Percentiles rank a stretch among this genome's conserved stretches.
phyloP scores from a whole-genome alignment of 805 yeast species.

The Nakazawaea holstii region DNA sequence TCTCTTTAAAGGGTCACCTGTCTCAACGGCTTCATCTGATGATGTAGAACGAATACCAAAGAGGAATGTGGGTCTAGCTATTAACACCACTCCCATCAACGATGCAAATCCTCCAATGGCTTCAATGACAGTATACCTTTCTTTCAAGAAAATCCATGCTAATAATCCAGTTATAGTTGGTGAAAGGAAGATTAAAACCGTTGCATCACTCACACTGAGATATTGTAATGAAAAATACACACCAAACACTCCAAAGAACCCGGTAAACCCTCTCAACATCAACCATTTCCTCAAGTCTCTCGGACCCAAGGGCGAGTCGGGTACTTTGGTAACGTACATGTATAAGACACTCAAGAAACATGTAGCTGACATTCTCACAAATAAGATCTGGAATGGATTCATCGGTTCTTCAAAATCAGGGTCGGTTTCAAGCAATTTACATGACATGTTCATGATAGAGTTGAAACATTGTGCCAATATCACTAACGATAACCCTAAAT shows the following conservation, averaged over 20 bases:
- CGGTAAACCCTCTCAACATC: conserved; percentile 60
- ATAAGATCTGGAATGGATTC: conserved; percentile 73
- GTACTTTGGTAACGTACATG: conserved; percentile 46
- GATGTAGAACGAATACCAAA: conserved; percentile 34
- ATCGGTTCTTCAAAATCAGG: conserved; percentile 53
- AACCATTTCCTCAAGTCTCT: conserved; percentile 47
- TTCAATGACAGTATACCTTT: conserved; percentile 61
- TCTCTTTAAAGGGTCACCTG: conserved; percentile 48
- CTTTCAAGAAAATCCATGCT: conserved; percentile 65
- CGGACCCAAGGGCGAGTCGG: conserved; percentile 69
- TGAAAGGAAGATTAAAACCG: conserved; percentile 69
- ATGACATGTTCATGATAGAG: conserved; percentile 68
- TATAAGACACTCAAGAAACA: conserved; percentile 50
- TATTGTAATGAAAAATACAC: conserved; percentile 71
- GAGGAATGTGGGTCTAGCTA: conserved; percentile 75
- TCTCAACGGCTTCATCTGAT: conserved; percentile 37
- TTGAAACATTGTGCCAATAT: conserved; percentile 67
- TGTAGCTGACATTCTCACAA: conserved; percentile 75
- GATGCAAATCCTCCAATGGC: conserved; percentile 65
- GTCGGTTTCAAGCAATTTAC: conserved; percentile 70
- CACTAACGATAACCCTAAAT: conserved; percentile 54
- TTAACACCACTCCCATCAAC: conserved; percentile 67
- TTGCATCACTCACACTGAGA: conserved; percentile 74
- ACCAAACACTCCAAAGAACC: conserved; percentile 78
- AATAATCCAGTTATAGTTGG: conserved; percentile 74